Percentiles rank a stretch among this genome's conserved stretches.
Conservation (phyloP, 345 rosid species). For the Gynandropsis gynandra region DNA sequence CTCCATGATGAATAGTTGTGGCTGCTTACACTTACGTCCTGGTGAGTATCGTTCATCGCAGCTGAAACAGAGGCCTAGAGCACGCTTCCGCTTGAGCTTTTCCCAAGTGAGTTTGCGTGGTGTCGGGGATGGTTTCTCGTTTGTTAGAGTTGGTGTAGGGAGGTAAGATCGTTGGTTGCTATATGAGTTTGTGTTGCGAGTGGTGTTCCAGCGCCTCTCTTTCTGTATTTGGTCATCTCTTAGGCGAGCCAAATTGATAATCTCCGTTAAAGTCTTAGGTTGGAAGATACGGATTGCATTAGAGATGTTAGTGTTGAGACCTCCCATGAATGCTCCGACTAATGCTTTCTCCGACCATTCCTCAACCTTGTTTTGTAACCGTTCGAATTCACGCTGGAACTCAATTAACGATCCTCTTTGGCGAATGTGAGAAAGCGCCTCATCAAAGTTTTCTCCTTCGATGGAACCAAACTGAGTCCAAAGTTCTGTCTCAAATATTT, state of each 20-base stretch:
- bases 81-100: too few species aligned
- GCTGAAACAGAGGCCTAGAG: too few species aligned
- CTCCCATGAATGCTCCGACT: background rate
- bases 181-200: too few species aligned
- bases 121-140: too few species aligned
- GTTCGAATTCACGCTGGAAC: background rate
- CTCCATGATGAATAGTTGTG: too few species aligned
- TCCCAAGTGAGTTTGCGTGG: too few species aligned
- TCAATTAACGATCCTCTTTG: background rate
- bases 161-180: too few species aligned
- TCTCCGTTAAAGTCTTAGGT: background rate
- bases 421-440: background rate
- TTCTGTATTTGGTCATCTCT: background rate
- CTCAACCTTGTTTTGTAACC: background rate
- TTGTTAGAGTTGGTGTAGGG: too few species aligned
- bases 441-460: constrained; percentile 4
- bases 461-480: background rate
- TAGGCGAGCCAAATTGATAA: background rate
- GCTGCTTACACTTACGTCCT: too few species aligned
- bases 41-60: too few species aligned
- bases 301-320: background rate
- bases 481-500: background rate
- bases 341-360: background rate
- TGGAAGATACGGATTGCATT: background rate
- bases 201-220: background rate